Percentiles rank a stretch among this genome's conserved stretches.
Evolutionary conservation across 768 basidiomycete species (phyloP).

Genomic region (Mycena metata): DNA sequence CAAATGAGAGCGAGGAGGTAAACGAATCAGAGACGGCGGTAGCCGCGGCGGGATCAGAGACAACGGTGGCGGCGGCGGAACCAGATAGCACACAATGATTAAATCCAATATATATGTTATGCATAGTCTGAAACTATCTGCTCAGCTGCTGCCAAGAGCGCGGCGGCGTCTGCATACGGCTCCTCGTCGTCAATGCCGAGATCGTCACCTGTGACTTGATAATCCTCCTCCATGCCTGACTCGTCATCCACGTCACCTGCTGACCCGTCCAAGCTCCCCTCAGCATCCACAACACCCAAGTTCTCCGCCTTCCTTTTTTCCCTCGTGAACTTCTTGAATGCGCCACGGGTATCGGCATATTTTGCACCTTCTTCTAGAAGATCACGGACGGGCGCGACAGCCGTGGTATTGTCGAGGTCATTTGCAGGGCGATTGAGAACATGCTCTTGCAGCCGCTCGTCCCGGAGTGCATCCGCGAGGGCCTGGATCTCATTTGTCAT

Average conservation of each 20-base stretch:
- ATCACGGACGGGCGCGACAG: slow-evolving; percentile 21
- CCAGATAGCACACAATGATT: too few species aligned
- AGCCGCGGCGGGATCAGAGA: too few species aligned
- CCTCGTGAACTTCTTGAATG: slow-evolving; percentile 26
- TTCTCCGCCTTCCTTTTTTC: slow-evolving; percentile 18
- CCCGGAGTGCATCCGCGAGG: not conserved
- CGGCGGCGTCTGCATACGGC: slow-evolving; percentile 8
- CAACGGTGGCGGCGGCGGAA: too few species aligned
- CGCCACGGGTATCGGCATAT: slow-evolving; percentile 24
- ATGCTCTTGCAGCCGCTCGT: slow-evolving; percentile 26
- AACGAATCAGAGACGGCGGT: too few species aligned
- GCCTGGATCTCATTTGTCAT: slow-evolving; percentile 9
- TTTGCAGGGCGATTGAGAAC: slow-evolving; percentile 25
- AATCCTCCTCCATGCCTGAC: slow-evolving; percentile 1
- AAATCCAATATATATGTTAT: not conserved
- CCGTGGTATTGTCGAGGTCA: not conserved
- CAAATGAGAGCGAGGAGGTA: too few species aligned
- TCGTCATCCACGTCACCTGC: not conserved
- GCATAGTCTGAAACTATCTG: not conserved
- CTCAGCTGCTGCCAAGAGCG: not conserved
- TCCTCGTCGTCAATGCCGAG: slow-evolving; percentile 15
- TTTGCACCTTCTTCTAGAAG: slow-evolving; percentile 24
- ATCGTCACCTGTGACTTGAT: slow-evolving; percentile 8
- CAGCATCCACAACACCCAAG: not conserved
- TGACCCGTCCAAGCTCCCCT: not conserved